Conservation (phyloP, 2,329 filamentous ascomycete genomes). For the Ascochyta fabae region DNA sequence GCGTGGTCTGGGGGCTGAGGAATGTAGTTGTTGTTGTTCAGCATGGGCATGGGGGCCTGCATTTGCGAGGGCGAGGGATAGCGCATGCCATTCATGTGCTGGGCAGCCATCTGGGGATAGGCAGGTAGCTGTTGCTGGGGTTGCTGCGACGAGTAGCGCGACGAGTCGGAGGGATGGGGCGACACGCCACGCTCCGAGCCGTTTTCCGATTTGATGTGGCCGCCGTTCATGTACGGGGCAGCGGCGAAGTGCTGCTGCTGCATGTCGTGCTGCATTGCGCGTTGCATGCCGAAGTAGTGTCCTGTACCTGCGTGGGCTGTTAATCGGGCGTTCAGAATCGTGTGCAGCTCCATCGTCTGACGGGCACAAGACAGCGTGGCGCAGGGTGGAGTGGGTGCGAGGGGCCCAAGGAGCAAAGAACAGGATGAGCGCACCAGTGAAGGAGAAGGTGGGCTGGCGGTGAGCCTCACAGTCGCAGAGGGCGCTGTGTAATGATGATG, state of each 20-base stretch:
- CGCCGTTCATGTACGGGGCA: conserved; percentile 56
- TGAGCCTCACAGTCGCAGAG: conserved; percentile 32
- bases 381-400: conserved; percentile 24
- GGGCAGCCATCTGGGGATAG: conserved; percentile 56
- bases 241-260: conserved; percentile 55
- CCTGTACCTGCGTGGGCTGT: conserved; percentile 48
- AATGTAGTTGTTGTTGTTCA: conserved; percentile 64
- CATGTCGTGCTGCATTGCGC: conserved; percentile 51
- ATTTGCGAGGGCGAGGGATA: conserved; percentile 62
- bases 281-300: conserved; percentile 49
- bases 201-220: conserved; percentile 63
- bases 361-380: conserved; percentile 20
- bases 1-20: conserved; percentile 57
- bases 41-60: conserved; percentile 59
- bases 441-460: conserved; percentile 28
- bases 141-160: conserved; percentile 63
- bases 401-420: conserved; percentile 33
- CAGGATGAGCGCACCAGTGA: conserved; percentile 44
- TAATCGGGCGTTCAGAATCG: conserved; percentile 53
- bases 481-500: conserved; percentile 33
- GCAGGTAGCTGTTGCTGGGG: conserved; percentile 60
- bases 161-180: conserved; percentile 62
- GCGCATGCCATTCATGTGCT: conserved; percentile 59
- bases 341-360: conserved; percentile 49
- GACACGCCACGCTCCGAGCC: conserved; percentile 65